Evolutionary conservation across 2,329 filamentous ascomycete genomes (phyloP), one percentile per base, ranked within the genome.

Genomic region (Fusarium lyarnte): DNA sequence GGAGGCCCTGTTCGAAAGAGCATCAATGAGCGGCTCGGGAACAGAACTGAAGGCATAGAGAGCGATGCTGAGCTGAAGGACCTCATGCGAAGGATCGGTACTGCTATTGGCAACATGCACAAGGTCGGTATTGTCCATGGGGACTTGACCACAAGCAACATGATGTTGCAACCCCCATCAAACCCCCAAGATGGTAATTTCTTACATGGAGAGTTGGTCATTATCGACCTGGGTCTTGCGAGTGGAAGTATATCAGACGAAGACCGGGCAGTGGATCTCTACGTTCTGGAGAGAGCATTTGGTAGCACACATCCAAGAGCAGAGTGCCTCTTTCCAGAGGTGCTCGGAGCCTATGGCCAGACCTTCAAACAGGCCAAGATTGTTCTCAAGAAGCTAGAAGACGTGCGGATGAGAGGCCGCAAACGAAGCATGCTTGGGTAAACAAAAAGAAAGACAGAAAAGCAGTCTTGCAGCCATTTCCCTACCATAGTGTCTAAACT

Each of bases 351-450:
- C 6, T 99, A 99, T 83, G 87, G 84, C 57, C 87, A 88, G 73
- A 89, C 88, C 38, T 95, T 93, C 79, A 94, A 94, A 83, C 93
- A 93, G 21, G 92, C 93, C 1, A 88, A 85, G 63, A 85, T 89
- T 25, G 94, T 95, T 27, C 82, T 99, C 79, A 94, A 90, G 84
- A 93, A 91, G 80, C 82, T 99, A 69, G 94, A 97, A 80, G 95
- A 97, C 73, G 96, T 99, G 51, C 90, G 96, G 79, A 90, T 97
- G 91, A 91, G 96, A 81, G 96, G 96, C 7, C 88, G 96, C 80
- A 99, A 99, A 89, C 92, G 94, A 82, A 98, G 94, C 81, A 99
- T 99, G 96, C 81, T 99, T 75, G 96, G 96, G 33, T 98, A 74
- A 78, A 60, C n/a, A 62, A 46, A 29, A 58, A 60, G 41, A 45